phyloP scores from a whole-genome alignment of 352 stramenopile genomes.

The Pythium monospermum region DNA sequence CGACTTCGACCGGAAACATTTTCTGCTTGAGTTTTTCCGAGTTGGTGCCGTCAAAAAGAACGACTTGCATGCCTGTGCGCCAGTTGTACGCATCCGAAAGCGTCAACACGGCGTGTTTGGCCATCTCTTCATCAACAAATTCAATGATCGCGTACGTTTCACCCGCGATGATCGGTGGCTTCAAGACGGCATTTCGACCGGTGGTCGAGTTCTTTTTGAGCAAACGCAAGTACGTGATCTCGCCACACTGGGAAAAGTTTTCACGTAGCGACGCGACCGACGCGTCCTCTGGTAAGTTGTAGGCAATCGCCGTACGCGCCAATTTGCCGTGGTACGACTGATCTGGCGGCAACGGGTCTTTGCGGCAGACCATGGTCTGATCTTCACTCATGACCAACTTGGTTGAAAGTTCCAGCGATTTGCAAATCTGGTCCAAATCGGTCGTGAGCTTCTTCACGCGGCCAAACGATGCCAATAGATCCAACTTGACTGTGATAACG shows the following conservation, averaged over 20 bases:
- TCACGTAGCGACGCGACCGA: constrained; percentile 81
- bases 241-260: constrained; percentile 77
- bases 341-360: constrained; percentile 69
- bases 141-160: constrained; percentile 89
- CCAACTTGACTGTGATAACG: constrained; percentile 61
- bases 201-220: constrained; percentile 88
- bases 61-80: constrained; percentile 82
- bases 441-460: constrained; percentile 86
- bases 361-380: constrained; percentile 80
- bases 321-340: constrained; percentile 86
- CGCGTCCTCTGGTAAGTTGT: constrained; percentile 82
- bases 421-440: constrained; percentile 77
- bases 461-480: constrained; percentile 77
- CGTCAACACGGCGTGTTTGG: constrained; percentile 84
- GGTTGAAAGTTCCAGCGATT: constrained; percentile 78
- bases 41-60: constrained; percentile 87
- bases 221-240: constrained; percentile 82
- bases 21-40: constrained; percentile 87
- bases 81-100: constrained; percentile 87
- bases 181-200: constrained; percentile 81
- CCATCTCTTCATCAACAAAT: constrained; percentile 86
- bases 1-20: constrained; percentile 82
- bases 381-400: constrained; percentile 83
- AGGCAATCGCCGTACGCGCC: constrained; percentile 80
- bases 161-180: constrained; percentile 79